A percentile compares a stretch with the other conserved stretches of the same genome.
Conservation (phyloP, 2,329 filamentous ascomycete genomes). For the Allantophomopsis lycopodina region DNA sequence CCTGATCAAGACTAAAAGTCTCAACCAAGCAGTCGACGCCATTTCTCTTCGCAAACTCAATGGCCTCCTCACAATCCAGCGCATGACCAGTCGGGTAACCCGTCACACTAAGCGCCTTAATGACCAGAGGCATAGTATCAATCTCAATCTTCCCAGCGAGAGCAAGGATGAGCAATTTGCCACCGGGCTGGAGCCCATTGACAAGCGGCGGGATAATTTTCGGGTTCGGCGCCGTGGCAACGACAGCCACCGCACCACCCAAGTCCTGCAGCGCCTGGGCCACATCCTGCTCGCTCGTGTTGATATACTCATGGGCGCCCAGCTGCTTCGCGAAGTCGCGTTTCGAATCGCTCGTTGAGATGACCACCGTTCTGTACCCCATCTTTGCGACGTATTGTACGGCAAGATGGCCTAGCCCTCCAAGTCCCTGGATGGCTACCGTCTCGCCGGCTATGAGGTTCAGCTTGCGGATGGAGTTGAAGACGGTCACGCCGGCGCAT, state of each 20-base stretch:
- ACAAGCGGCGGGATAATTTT: constrained; percentile 37
- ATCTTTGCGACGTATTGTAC: constrained; percentile 65
- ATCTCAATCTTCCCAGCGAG: constrained; percentile 31
- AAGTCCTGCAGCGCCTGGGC: constrained; percentile 35
- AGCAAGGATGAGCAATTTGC: constrained; percentile 47
- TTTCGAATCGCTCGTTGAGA: constrained; percentile 54
- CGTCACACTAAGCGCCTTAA: constrained; percentile 42
- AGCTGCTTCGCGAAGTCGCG: constrained; percentile 48
- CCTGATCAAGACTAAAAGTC: constrained; percentile 42
- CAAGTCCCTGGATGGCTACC: constrained; percentile 52
- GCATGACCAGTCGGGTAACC: constrained; percentile 51
- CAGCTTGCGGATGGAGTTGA: constrained; percentile 42
- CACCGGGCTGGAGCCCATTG: constrained; percentile 34
- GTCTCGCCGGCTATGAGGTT: constrained; percentile 34
- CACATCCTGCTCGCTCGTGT: constrained; percentile 36
- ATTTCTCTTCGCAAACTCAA: constrained; percentile 48
- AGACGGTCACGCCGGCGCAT: constrained; percentile 52
- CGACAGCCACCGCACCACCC: constrained; percentile 47
- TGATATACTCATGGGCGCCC: constrained; percentile 47
- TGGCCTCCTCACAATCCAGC: constrained; percentile 49
- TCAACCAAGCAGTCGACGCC: constrained; percentile 51
- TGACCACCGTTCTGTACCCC: constrained; percentile 60
- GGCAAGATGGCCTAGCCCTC: constrained; percentile 65
- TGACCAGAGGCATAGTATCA: constrained; percentile 26
- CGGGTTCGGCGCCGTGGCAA: constrained; percentile 49